Percentiles rank a stretch among this genome's conserved stretches.
These are phyloP conservation scores for Phytophthora niederhauseri DNA, from an alignment of 352 stramenopile genomes.

Conservation along the genomic window DNA sequence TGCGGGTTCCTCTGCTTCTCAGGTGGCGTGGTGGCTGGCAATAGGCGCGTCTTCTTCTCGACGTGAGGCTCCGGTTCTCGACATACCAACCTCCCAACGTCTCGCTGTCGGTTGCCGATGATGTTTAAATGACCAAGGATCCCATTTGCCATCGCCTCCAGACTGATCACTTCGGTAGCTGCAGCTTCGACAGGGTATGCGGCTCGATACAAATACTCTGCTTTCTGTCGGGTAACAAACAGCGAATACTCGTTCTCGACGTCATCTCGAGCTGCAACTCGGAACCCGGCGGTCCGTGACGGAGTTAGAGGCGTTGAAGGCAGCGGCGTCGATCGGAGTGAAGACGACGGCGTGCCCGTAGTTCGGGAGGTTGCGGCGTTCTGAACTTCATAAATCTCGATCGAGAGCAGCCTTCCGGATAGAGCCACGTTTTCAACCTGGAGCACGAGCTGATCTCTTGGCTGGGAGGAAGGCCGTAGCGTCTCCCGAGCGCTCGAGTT, in stretches of 20 bases:
- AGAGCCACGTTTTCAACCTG: conserved; percentile 42
- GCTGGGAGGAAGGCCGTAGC: conserved; percentile 21
- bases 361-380: conserved; percentile 10
- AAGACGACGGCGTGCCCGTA: conserved; percentile 9
- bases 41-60: conserved; percentile 47
- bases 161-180: not conserved
- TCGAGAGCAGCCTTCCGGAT: conserved; percentile 39
- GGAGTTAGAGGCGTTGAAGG: conserved; percentile 11
- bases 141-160: conserved; percentile 50
- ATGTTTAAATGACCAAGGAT: conserved; percentile 67
- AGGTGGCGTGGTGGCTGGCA: conserved; percentile 27
- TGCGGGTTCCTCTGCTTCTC: conserved; percentile 51
- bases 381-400: conserved; percentile 46
- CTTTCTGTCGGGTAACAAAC: conserved; percentile 51
- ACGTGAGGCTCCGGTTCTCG: conserved; percentile 50
- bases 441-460: conserved; percentile 39
- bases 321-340: conserved; percentile 7
- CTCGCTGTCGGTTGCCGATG: conserved; percentile 68
- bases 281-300: conserved; percentile 38
- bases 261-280: conserved; percentile 63
- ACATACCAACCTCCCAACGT: conserved; percentile 63
- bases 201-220: conserved; percentile 47
- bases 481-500: not conserved
- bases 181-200: conserved; percentile 22
- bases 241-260: conserved; percentile 72